These are phyloP conservation scores for Darksidea phi DNA, from an alignment of 495 filamentous ascomycete species.

Conservation along the genomic window DNA sequence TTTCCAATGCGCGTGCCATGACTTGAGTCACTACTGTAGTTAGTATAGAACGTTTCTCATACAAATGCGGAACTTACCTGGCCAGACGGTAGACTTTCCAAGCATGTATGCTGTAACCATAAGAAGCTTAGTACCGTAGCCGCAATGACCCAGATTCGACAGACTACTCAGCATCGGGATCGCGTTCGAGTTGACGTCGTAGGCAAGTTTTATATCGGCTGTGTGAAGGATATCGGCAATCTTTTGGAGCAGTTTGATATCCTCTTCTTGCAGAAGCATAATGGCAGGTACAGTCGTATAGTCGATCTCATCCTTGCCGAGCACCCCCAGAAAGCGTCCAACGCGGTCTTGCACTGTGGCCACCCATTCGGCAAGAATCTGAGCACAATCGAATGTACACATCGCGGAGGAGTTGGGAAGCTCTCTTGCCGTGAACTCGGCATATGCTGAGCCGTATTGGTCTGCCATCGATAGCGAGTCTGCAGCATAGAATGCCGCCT, in stretches of 20 bases:
- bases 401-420: slow-evolving; percentile 91
- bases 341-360: slow-evolving; percentile 93
- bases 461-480: slow-evolving; percentile 90
- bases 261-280: slow-evolving; percentile 90
- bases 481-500: slow-evolving; percentile 91
- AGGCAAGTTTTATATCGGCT: slow-evolving; percentile 72
- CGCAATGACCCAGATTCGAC: slow-evolving; percentile 61
- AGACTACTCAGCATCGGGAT: slow-evolving; percentile 51
- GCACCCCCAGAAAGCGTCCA: slow-evolving; percentile 79
- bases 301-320: slow-evolving; percentile 80
- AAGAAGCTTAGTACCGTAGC: slow-evolving; percentile 83
- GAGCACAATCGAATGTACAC: slow-evolving; percentile 94
- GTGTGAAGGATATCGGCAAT: slow-evolving; percentile 76
- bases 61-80: slow-evolving; percentile 58
- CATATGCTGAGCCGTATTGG: slow-evolving; percentile 81
- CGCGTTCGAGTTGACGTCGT: slow-evolving; percentile 50
- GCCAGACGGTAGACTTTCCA: slow-evolving; percentile 88
- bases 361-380: slow-evolving; percentile 95
- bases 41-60: slow-evolving; percentile 34
- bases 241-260: slow-evolving; percentile 81
- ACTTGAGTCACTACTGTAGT: slow-evolving; percentile 69
- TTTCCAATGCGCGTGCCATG: slow-evolving; percentile 83
- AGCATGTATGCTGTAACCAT: slow-evolving; percentile 85
- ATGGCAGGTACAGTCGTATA: slow-evolving; percentile 73
- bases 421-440: slow-evolving; percentile 80